Evolutionary conservation across 441 rosid genomes (phyloP).

Genomic region (Hura crepitans): DNA sequence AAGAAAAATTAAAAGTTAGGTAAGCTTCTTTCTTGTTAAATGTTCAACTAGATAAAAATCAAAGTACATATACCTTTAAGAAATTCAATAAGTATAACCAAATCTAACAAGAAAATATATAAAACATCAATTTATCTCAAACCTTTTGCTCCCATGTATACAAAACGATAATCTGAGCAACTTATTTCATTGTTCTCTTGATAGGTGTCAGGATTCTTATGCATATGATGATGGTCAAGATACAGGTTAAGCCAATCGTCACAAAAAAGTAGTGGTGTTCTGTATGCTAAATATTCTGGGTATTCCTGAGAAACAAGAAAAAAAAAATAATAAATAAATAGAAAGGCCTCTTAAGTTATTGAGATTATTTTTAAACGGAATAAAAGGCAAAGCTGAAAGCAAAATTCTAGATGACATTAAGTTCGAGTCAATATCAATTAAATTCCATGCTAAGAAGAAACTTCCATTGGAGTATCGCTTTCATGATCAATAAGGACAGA

Average conservation of each 20-base stretch:
- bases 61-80: background rate
- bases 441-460: background rate
- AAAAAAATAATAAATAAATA: slow-evolving; percentile 13
- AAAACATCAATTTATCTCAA: slow-evolving; percentile 24
- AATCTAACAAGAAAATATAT: slow-evolving; percentile 14
- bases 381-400: background rate
- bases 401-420: background rate
- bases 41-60: slow-evolving; percentile 14
- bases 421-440: background rate
- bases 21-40: slow-evolving; percentile 8
- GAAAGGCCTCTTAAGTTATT: background rate
- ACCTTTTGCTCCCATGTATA: slow-evolving; percentile 98
- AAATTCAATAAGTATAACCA: slow-evolving; percentile 8
- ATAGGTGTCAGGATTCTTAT: slow-evolving; percentile 42
- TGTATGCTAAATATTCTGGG: slow-evolving; percentile 71
- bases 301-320: slow-evolving; percentile 65
- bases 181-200: slow-evolving; percentile 56
- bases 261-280: slow-evolving; percentile 52
- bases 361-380: background rate
- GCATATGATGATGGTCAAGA: slow-evolving; percentile 69
- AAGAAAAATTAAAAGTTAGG: slow-evolving; percentile 19
- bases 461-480: background rate
- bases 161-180: slow-evolving; percentile 94
- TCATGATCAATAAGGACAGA: background rate
- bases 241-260: slow-evolving; percentile 96